Base-by-base conservation (phyloP, 2,329 filamentous ascomycete genomes). In the Aureobasidium lini region DNA sequence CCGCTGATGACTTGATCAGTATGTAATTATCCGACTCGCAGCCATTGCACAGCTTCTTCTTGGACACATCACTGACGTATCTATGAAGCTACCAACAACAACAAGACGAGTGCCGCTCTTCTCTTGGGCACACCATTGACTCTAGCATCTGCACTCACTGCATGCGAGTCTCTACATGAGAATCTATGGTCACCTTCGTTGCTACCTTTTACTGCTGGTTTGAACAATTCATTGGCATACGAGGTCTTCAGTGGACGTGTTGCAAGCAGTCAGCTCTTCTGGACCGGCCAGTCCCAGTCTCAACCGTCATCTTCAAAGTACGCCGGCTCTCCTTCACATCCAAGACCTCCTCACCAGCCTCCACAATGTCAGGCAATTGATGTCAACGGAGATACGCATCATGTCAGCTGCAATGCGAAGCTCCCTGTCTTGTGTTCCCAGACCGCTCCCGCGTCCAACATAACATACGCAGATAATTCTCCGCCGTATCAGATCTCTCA, bases 401-500 rank as follows among this genome's bases (percentile, higher is more conserved):
- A 39, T 10, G 15, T 59, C 23, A 18, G 23, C 48, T 64, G 63
- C 36, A 32, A 42, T 10, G 31, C 46, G 6, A 52, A 60, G 31
- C 56, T 67, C 28, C 63, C 64, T 13, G 61, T 56, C 23, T 52
- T 68, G 13, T 67, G 66, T 39, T 62, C 65, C 4, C 65, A 68
- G 29, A 65, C 61, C 37, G 66, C 65, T 11, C 62, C 62, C 13
- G 60, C 64, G 36, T 65, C 63, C n/a, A 63, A 60, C 7, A 37
- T 53, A 13, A 63, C 57, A 16, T 54, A 49, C 32, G 50, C 59
- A 34, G 56, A 67, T 57, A 64, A 61, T 18, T 63, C 65, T 15
- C 52, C 53, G 10, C 31, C 40, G 31, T 66, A 61, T 58, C 66
- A 65, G 49, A 63, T 63, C 1, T 60, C 60, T 13, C 57, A 66